phyloP scores from a whole-genome alignment of 306 rosid genomes.

The Fragaria ananassa region DNA sequence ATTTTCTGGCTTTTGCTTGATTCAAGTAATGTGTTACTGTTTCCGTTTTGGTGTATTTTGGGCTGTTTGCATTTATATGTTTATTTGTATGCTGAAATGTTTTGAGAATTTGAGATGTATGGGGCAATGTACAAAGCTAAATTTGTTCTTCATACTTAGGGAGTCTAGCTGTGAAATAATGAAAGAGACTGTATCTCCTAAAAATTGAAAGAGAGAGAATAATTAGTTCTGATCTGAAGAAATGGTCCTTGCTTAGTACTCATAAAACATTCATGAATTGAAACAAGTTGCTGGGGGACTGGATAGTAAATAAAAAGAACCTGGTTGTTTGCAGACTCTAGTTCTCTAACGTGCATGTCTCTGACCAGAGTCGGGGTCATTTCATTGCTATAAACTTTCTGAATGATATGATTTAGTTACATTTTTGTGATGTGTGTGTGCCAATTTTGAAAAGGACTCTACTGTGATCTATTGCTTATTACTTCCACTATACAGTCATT shows the following conservation, averaged over 20 bases:
- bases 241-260: neutral
- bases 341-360: neutral
- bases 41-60: no score
- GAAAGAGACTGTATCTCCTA: no score
- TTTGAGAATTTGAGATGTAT: neutral
- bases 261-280: neutral
- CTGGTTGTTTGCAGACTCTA: neutral
- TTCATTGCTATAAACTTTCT: neutral
- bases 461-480: neutral
- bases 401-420: neutral
- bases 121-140: neutral
- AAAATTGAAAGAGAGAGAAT: no score
- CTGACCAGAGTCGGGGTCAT: neutral
- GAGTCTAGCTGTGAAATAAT: no score
- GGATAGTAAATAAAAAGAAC: neutral
- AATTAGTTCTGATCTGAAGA: no score
- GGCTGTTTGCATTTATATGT: no score
- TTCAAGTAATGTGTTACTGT: neutral
- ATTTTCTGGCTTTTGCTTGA: neutral
- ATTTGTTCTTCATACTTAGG: neutral
- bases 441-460: no score
- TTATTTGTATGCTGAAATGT: neutral
- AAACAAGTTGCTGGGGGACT: neutral
- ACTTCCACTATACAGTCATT: neutral
- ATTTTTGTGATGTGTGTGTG: no score